Evolutionary conservation across 768 basidiomycete genomes (phyloP).

Genomic region (Symmetrospora coprosmae): DNA sequence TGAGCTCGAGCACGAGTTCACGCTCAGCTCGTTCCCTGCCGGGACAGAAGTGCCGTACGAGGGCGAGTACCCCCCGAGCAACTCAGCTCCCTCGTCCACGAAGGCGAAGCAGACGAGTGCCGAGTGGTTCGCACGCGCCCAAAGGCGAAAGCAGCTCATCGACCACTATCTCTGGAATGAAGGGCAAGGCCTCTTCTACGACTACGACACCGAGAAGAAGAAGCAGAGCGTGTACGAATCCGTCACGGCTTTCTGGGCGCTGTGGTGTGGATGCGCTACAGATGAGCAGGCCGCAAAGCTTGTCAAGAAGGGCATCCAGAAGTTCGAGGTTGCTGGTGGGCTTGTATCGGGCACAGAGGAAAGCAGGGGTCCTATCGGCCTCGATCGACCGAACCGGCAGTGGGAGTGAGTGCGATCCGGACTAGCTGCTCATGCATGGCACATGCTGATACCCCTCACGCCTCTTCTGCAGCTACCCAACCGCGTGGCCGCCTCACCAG

Average conservation of each 20-base stretch:
- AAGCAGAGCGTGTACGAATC: conserved; percentile 89
- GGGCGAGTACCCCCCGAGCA: conserved; percentile 50
- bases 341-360: conserved; percentile 93
- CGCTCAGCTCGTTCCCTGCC: conserved; percentile 80
- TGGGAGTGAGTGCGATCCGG: conserved; percentile 51
- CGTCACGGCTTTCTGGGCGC: conserved; percentile 88
- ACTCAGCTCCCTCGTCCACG: conserved; percentile 9
- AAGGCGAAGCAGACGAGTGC: conserved; percentile 45
- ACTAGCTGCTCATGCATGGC: not conserved
- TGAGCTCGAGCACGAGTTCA: conserved; percentile 82
- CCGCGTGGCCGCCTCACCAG: conserved; percentile 47
- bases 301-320: conserved; percentile 70
- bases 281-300: conserved; percentile 88
- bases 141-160: conserved; percentile 65
- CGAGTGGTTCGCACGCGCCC: conserved; percentile 87
- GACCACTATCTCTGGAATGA: conserved; percentile 96
- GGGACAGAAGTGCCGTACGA: conserved; percentile 45
- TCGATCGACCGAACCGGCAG: conserved; percentile 92
- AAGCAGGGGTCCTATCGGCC: conserved; percentile 83
- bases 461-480: conserved; percentile 50
- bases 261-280: conserved; percentile 95
- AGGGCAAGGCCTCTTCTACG: conserved; percentile 81
- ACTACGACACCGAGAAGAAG: conserved; percentile 84
- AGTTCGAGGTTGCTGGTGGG: conserved; percentile 92
- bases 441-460: not conserved